A percentile compares a stretch with the other conserved stretches of the same genome.
Evolutionary conservation across 2,329 filamentous ascomycete genomes (phyloP).

Genomic region (Monilinia polystroma): DNA sequence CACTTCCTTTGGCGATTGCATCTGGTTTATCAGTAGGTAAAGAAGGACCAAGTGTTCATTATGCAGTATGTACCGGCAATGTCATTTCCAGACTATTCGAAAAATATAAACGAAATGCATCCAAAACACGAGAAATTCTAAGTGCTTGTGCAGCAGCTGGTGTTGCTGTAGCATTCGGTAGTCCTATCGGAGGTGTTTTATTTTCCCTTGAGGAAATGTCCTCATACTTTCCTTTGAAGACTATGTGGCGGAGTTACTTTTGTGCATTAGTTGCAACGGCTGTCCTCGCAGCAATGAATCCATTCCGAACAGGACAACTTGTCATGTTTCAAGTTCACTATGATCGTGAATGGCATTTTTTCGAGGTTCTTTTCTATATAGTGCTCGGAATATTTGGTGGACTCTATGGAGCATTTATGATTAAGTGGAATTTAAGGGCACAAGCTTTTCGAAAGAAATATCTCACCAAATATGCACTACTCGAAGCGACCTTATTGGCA

Average conservation of each 20-base stretch:
- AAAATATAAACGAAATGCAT: conserved; percentile 88
- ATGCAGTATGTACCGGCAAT: conserved; percentile 95
- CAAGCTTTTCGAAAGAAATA: conserved; percentile 95
- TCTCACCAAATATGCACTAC: conserved; percentile 75
- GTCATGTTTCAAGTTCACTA: conserved; percentile 99
- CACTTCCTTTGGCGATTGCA: conserved; percentile 85
- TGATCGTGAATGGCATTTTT: conserved; percentile 96
- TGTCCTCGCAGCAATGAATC: conserved; percentile 92
- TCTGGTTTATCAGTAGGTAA: conserved; percentile 95
- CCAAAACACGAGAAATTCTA: conserved; percentile 91
- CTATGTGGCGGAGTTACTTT: conserved; percentile 97
- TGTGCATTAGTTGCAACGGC: conserved; percentile 94
- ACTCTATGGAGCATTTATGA: conserved; percentile 92
- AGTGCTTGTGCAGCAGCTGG: conserved; percentile 93
- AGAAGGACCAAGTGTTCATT: conserved; percentile 97
- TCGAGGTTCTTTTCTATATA: conserved; percentile 90
- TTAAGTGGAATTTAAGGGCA: conserved; percentile 92
- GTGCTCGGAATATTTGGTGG: conserved; percentile 91
- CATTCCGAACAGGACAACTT: conserved; percentile 91
- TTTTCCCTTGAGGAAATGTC: conserved; percentile 99
- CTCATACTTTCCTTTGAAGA: conserved; percentile 93
- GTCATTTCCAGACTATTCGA: conserved; percentile 90
- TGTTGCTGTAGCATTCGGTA: conserved; percentile 94
- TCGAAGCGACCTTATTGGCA: conserved; percentile 83
- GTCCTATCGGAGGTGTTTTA: conserved; percentile 92